phyloP scores from a whole-genome alignment of 2,329 filamentous ascomycete species.

The Pseudohalonectria lignicola region DNA sequence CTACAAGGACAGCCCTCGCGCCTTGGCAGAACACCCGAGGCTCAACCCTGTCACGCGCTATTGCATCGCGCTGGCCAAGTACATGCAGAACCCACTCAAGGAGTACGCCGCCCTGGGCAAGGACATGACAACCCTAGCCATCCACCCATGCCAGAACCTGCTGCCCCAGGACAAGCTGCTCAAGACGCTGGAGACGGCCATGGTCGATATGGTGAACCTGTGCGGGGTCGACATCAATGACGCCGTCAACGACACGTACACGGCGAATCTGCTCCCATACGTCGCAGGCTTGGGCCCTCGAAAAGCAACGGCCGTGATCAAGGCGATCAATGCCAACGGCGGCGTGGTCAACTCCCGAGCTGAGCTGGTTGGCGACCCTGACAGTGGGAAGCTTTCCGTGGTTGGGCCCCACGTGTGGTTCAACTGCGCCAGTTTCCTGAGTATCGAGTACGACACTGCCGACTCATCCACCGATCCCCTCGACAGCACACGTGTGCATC shows the following conservation, averaged over 20 bases:
- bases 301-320: conserved; percentile 76
- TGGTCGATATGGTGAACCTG: conserved; percentile 98
- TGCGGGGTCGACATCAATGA: conserved; percentile 94
- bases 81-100: conserved; percentile 91
- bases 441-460: conserved; percentile 75
- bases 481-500: conserved; percentile 94
- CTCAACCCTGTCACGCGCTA: conserved; percentile 73
- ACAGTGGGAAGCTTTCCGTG: conserved; percentile 64
- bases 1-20: conserved; percentile 83
- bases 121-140: conserved; percentile 76
- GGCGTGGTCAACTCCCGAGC: conserved; percentile 74
- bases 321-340: conserved; percentile 85
- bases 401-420: conserved; percentile 89
- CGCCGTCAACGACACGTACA: conserved; percentile 68
- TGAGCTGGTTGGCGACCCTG: conserved; percentile 80
- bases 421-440: conserved; percentile 94
- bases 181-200: conserved; percentile 83
- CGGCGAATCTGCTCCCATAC: conserved; percentile 80
- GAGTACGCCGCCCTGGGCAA: conserved; percentile 90
- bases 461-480: conserved; percentile 80
- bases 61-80: conserved; percentile 79
- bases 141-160: conserved; percentile 83
- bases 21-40: conserved; percentile 68
- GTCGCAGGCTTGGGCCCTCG: conserved; percentile 84
- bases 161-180: conserved; percentile 79